Conservation (phyloP, 176 grass and related monocot species). For the Musa beccarii region DNA sequence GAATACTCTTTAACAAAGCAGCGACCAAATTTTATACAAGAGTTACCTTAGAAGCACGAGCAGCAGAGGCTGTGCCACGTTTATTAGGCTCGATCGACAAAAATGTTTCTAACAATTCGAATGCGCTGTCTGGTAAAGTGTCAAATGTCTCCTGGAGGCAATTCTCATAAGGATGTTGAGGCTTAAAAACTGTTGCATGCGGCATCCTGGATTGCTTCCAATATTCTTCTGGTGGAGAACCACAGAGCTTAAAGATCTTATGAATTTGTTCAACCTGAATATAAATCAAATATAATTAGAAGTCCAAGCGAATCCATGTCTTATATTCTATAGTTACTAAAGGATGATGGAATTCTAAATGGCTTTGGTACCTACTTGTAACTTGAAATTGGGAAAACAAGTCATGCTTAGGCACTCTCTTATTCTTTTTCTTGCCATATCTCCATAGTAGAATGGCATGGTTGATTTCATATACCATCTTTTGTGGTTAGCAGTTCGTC, state of each 20-base stretch:
- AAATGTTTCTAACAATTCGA: conserved; percentile 38
- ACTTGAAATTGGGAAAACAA: too few species aligned
- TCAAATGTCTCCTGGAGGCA: conserved; percentile 38
- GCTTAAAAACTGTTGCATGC: conserved; percentile 26
- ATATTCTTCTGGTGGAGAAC: conserved; percentile 53
- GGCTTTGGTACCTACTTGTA: too few species aligned
- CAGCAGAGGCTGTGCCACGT: conserved; percentile 48
- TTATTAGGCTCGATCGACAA: conserved; percentile 50
- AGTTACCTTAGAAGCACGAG: conserved; percentile 37
- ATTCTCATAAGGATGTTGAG: conserved; percentile 30
- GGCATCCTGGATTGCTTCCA: conserved; percentile 40
- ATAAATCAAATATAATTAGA: not conserved
- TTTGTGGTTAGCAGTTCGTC: too few species aligned
- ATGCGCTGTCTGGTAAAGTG: conserved; percentile 26
- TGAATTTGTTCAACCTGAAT: conserved; percentile 64
- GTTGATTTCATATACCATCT: too few species aligned
- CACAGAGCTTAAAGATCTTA: too few species aligned
- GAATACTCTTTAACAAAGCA: too few species aligned
- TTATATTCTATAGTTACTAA: too few species aligned
- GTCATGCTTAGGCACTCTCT: too few species aligned
- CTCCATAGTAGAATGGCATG: too few species aligned
- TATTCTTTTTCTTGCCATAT: too few species aligned
- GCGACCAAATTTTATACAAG: too few species aligned
- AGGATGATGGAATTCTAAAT: too few species aligned
- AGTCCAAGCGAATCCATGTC: not conserved